Percentiles rank a stretch among this genome's conserved stretches.
These are phyloP conservation scores for Calonectria henricotiae DNA, from an alignment of 2,329 filamentous ascomycete species.

Conservation along the genomic window DNA sequence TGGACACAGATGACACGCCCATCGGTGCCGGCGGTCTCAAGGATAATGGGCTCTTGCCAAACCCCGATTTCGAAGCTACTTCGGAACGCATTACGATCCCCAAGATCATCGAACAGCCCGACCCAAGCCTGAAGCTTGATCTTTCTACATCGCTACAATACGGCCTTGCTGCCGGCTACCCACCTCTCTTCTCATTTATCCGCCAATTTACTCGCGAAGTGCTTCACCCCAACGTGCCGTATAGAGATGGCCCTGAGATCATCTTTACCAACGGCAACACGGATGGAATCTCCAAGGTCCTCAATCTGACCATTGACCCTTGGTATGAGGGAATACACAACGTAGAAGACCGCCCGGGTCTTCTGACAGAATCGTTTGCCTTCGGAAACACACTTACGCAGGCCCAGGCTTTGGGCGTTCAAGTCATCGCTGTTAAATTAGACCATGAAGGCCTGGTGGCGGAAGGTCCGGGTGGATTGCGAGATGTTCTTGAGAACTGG, in stretches of 20 bases:
- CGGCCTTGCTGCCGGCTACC: slow-evolving; percentile 86
- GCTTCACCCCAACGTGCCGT: slow-evolving; percentile 87
- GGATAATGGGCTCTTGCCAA: slow-evolving; percentile 28
- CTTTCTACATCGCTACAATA: slow-evolving; percentile 89
- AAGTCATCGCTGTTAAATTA: slow-evolving; percentile 81
- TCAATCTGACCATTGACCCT: slow-evolving; percentile 83
- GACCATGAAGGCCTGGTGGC: slow-evolving; percentile 87
- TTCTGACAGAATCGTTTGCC: slow-evolving; percentile 85
- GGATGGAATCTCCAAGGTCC: slow-evolving; percentile 85
- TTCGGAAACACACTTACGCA: slow-evolving; percentile 85
- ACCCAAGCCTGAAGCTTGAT: slow-evolving; percentile 82
- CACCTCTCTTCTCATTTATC: slow-evolving; percentile 83
- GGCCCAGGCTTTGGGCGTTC: slow-evolving; percentile 78
- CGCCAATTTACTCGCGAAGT: slow-evolving; percentile 83
- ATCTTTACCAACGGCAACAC: slow-evolving; percentile 87
- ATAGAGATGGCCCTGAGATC: slow-evolving; percentile 82
- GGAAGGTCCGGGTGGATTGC: slow-evolving; percentile 80
- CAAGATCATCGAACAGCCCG: slow-evolving; percentile 72
- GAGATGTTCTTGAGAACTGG: slow-evolving; percentile 88
- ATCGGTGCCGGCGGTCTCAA: slow-evolving; percentile 26
- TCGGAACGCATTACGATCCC: slow-evolving; percentile 78
- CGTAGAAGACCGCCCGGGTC: slow-evolving; percentile 79
- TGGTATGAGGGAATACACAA: slow-evolving; percentile 82
- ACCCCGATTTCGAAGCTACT: slow-evolving; percentile 59
- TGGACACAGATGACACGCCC: not conserved